Base-by-base conservation (phyloP, 495 filamentous ascomycete genomes). In the Hypoxylon crocopeplum region DNA sequence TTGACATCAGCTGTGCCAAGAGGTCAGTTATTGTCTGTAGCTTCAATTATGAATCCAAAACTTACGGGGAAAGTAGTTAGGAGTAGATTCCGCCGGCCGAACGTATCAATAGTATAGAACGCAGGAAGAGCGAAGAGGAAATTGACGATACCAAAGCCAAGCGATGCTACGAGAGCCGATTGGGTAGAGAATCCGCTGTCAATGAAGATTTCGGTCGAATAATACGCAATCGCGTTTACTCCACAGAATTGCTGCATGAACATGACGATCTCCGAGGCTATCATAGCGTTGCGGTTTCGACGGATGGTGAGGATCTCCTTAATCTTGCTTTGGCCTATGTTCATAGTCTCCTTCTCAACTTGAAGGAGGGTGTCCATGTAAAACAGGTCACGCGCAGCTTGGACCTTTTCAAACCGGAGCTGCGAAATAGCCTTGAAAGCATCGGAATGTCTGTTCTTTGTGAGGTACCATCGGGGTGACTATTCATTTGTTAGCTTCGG, bases 171-270 rank as follows among this genome's bases (percentile, higher is more conserved):
- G 12, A 94, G 78, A 0, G 90, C 87, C 5, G 71, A 64, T 20
- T 82, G 75, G 0, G 77, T 74, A 21, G 69, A 71, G 67, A 88
- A 83, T 19, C 82, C 80, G 16, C 85, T 84, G 0, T 87, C 53
- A 4, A 70, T 48, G 71, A 90, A 91, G 50, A 90, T 84, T 19
- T 81, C 78, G 0, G 85, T 83, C 1, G 81, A 86, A 65, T 91
- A 92, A 71, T 88, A 92, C 12, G 81, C 80, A 30, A 88, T 84
- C 4, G 84, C 81, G 40, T 88, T 88, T 16, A 88, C 84, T 7
- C 83, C 84, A 64, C 79, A 87, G 66, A 90, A 86, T 72, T 93
- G 91, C 65, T 94, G 91, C 84, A 91, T 86, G 56, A 91, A 92
- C 89, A 93, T 92, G 48, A 93, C 86, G 58, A 91, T 86, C 63